These are phyloP conservation scores for Blastobotrys terrestris DNA, from an alignment of 805 yeast genomes.

Conservation along the genomic window DNA sequence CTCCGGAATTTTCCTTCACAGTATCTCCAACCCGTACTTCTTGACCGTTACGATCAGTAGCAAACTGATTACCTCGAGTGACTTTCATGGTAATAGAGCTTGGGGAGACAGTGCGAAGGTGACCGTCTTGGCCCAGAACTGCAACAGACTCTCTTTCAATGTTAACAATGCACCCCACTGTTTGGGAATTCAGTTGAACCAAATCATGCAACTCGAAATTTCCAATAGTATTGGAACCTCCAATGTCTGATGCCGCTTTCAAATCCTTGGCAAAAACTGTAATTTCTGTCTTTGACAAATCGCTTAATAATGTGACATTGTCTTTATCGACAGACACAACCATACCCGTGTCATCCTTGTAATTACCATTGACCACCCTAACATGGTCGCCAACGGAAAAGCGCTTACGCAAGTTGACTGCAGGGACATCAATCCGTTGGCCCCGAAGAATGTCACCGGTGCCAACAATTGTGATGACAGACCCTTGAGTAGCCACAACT, in stretches of 20 bases:
- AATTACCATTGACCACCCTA: conserved; percentile 85
- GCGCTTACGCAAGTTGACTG: conserved; percentile 72
- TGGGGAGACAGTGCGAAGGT: conserved; percentile 63
- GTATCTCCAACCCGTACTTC: conserved; percentile 88
- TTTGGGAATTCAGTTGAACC: conserved; percentile 78
- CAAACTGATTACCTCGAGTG: conserved; percentile 50
- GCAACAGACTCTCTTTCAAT: conserved; percentile 85
- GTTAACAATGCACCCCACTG: conserved; percentile 82
- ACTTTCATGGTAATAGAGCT: conserved; percentile 78
- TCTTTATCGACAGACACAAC: conserved; percentile 78
- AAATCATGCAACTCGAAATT: conserved; percentile 83
- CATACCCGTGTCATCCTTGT: conserved; percentile 89
- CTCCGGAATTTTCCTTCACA: conserved; percentile 79
- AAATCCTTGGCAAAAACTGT: conserved; percentile 90
- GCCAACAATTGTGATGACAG: conserved; percentile 47
- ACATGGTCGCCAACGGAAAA: conserved; percentile 93
- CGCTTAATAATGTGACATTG: conserved; percentile 83
- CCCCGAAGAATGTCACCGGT: conserved; percentile 45
- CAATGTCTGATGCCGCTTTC: conserved; percentile 85
- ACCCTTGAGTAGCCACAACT: conserved; percentile 63
- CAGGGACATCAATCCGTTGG: conserved; percentile 71
- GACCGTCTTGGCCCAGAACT: conserved; percentile 76
- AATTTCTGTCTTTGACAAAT: conserved; percentile 80
- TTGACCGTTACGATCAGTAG: conserved; percentile 80
- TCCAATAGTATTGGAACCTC: conserved; percentile 64